Conservation (phyloP, 345 rosid species). For the Jatropha curcas region DNA sequence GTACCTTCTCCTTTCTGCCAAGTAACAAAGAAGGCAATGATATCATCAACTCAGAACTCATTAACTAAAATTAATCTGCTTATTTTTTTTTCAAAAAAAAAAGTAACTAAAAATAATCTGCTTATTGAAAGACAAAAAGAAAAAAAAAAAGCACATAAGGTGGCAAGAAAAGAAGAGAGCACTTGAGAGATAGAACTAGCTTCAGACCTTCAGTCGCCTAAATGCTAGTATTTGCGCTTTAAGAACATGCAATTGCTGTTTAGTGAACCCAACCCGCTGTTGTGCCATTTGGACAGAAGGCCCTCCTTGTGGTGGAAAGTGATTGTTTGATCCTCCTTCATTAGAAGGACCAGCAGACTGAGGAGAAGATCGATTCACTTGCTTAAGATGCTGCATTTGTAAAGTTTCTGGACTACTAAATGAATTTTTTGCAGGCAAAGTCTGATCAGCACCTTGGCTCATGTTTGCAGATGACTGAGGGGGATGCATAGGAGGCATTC, state of each 20-base stretch:
- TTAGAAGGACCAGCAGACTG: conserved; percentile 51
- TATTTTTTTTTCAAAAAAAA: too few species aligned
- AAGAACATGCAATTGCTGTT: conserved; percentile 93
- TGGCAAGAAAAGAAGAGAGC: too few species aligned
- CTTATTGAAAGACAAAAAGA: too few species aligned
- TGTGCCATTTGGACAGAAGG: conserved; percentile 51
- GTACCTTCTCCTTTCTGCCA: conserved; percentile 91
- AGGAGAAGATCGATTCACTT: conserved; percentile 55
- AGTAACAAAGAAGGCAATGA: conserved; percentile 24
- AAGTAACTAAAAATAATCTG: too few species aligned
- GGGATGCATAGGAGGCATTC: conserved; percentile 66
- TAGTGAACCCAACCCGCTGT: conserved; percentile 74
- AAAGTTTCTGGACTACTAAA: conserved; percentile 49
- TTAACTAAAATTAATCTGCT: not conserved
- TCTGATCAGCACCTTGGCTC: conserved; percentile 55
- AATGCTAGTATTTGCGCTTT: conserved; percentile 98
- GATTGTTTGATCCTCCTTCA: conserved; percentile 47
- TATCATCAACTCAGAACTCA: conserved; percentile 4
- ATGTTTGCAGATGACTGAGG: conserved; percentile 58
- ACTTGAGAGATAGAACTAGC: conserved; percentile 11
- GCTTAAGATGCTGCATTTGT: conserved; percentile 70
- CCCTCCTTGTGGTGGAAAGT: conserved; percentile 50
- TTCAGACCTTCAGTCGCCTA: conserved; percentile 82
- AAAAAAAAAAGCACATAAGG: too few species aligned
- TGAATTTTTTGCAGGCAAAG: conserved; percentile 50